Conservation (phyloP, 176 grass and related monocot genomes). For the Otatea glauca region DNA sequence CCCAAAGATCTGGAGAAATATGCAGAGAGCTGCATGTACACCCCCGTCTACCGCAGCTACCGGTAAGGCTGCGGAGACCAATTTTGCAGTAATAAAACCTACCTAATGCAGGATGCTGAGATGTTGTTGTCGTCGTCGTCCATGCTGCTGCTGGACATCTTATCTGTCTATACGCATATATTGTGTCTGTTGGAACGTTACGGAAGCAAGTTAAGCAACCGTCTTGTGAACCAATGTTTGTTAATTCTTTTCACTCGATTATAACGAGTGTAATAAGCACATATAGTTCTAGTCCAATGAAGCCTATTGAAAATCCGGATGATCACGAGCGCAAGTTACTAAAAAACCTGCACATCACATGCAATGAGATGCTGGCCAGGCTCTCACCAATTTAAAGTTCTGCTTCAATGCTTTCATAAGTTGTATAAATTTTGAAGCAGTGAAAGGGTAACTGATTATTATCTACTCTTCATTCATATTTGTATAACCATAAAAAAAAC, state of each 20-base stretch:
- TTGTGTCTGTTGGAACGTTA: constrained; percentile 41
- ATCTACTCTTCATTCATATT: too few relatives aligned
- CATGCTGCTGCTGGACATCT: background rate
- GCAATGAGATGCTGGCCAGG: background rate
- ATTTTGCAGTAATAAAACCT: constrained; percentile 62
- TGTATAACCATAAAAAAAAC: too few relatives aligned
- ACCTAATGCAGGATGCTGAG: constrained; percentile 35
- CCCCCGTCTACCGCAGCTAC: constrained; percentile 79
- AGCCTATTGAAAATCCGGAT: background rate
- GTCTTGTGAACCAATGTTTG: background rate
- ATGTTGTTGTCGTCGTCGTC: background rate
- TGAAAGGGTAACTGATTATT: too few relatives aligned
- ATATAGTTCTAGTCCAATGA: background rate
- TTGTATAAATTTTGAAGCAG: too few relatives aligned
- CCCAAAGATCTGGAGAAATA: constrained; percentile 76
- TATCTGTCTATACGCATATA: constrained; percentile 35
- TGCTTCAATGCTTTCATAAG: too few relatives aligned
- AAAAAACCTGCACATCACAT: background rate
- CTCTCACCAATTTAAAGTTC: background rate
- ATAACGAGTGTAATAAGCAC: background rate
- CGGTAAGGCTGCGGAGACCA: constrained; percentile 51
- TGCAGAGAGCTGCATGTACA: constrained; percentile 96
- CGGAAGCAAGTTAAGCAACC: constrained; percentile 13
- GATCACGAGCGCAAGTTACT: background rate
- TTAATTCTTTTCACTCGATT: constrained; percentile 19